These are phyloP conservation scores for Ascochyta lentis DNA, from an alignment of 2,329 filamentous ascomycete genomes.

Conservation along the genomic window DNA sequence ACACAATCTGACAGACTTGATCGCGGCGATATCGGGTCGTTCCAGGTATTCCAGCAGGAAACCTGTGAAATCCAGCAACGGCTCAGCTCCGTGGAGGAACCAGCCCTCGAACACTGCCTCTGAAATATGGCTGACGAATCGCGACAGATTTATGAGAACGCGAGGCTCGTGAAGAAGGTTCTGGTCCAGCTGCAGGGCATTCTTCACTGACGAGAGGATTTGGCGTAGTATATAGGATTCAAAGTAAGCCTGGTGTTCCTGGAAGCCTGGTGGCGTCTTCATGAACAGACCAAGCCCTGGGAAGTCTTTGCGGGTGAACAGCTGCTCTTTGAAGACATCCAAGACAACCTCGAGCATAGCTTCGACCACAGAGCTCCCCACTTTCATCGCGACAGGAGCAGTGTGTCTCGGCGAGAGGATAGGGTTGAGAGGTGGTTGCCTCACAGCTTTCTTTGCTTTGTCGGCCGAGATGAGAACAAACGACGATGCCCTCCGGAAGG, in stretches of 20 bases:
- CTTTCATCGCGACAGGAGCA: slow-evolving; percentile 53
- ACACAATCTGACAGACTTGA: slow-evolving; percentile 92
- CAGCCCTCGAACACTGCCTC: slow-evolving; percentile 96
- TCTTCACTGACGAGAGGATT: slow-evolving; percentile 73
- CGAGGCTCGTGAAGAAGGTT: slow-evolving; percentile 79
- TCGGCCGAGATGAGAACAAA: slow-evolving; percentile 86
- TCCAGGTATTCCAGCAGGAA: slow-evolving; percentile 88
- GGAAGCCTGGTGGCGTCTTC: slow-evolving; percentile 89
- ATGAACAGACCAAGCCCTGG: slow-evolving; percentile 82
- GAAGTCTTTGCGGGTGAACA: slow-evolving; percentile 88
- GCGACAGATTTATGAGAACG: slow-evolving; percentile 83
- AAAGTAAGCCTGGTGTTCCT: slow-evolving; percentile 94
- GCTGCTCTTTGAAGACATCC: slow-evolving; percentile 82
- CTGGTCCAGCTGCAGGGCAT: slow-evolving; percentile 73
- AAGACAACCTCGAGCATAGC: slow-evolving; percentile 79
- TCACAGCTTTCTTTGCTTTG: slow-evolving; percentile 61
- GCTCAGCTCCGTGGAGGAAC: slow-evolving; percentile 88
- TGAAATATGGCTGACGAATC: slow-evolving; percentile 79
- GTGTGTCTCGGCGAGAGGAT: slow-evolving; percentile 66
- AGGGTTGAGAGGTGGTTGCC: slow-evolving; percentile 68
- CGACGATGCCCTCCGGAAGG: slow-evolving; percentile 81
- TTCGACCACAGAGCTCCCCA: slow-evolving; percentile 75
- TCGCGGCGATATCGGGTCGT: slow-evolving; percentile 76
- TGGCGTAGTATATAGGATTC: slow-evolving; percentile 86
- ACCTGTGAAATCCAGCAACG: slow-evolving; percentile 84